phyloP scores from a whole-genome alignment of 2,329 filamentous ascomycete genomes.

The Trichoderma arundinaceum region DNA sequence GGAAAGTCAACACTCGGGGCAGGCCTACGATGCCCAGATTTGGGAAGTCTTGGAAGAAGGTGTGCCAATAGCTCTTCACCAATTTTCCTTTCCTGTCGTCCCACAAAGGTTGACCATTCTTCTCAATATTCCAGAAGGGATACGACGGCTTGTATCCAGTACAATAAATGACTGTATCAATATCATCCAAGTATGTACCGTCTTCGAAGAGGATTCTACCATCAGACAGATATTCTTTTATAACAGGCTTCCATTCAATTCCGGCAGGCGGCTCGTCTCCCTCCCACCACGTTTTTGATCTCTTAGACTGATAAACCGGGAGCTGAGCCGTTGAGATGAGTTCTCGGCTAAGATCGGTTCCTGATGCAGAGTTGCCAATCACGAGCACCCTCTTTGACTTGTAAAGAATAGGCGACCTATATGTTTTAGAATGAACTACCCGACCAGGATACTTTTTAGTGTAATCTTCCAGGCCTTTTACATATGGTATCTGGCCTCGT shows the following conservation, averaged over 20 bases:
- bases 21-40: constrained; percentile 59
- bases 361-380: constrained; percentile 54
- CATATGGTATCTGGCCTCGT: constrained; percentile 49
- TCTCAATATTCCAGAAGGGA: constrained; percentile 55
- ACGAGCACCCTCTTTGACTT: constrained; percentile 45
- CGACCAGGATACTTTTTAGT: constrained; percentile 47
- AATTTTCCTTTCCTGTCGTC: constrained; percentile 56
- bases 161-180: constrained; percentile 51
- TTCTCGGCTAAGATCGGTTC: constrained; percentile 49
- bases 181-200: constrained; percentile 43
- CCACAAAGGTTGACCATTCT: constrained; percentile 55
- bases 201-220: constrained; percentile 53
- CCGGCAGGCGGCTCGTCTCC: constrained; percentile 53
- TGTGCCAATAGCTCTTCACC: constrained; percentile 56
- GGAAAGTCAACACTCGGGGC: constrained; percentile 57
- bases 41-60: constrained; percentile 55
- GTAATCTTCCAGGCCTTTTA: constrained; percentile 52
- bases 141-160: constrained; percentile 53
- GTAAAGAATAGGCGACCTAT: constrained; percentile 48
- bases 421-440: constrained; percentile 54
- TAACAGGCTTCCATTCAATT: constrained; percentile 60
- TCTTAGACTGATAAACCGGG: constrained; percentile 59
- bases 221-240: constrained; percentile 51
- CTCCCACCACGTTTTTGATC: constrained; percentile 58
- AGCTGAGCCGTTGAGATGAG: constrained; percentile 45